Evolutionary conservation across 2,329 filamentous ascomycete species (phyloP), one percentile per base, ranked within the genome.

Genomic region (Ophiostoma tasmaniense): DNA sequence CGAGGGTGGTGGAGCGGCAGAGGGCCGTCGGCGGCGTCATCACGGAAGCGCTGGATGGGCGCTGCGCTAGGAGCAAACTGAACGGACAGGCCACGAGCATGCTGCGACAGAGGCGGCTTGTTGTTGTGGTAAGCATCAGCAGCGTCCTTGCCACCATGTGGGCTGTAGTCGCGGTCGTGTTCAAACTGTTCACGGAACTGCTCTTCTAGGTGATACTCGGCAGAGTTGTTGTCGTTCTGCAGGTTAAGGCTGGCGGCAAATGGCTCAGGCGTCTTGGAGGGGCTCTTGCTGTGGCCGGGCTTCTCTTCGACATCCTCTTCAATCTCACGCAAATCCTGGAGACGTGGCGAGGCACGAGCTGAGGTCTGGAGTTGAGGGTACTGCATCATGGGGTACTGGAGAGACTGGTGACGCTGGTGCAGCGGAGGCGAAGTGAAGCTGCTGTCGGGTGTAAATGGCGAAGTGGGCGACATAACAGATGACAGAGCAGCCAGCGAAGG

Each of bases 171-270:
- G 68, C 90, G 72, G 42, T 79, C 89, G 73, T 93, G 89, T 70
- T 93, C 90, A 66, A 94, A 82, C 74, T 94, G 89, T 68, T 90
- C 88, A 67, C 91, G 88, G 71, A 93, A 87, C 71, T 91, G 88
- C 76, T 93, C 88, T 76, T 93, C 91, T 71, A 95, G 79, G 74
- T 94, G 91, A 75, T 95, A 94, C 74, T 96, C 91, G 4, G 91
- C 89, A 75, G 93, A 90, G 66, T 95, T 90, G 69, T 96, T 89
- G 73, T 95, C 92, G 71, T 89, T 89, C 76, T 97, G 92, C 30
- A 96, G 83, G 64, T 87, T 91, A 72, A 89, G 85, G 74, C 89
- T 93, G 55, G 91, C 83, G 73, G 33, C n/a, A 10, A 45, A 28
- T 11, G 83, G 80, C 73, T 88, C 84, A 0, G 85, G 82, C 0